phyloP scores from a whole-genome alignment of 2,329 filamentous ascomycete species.

The Fusarium tricinctum region DNA sequence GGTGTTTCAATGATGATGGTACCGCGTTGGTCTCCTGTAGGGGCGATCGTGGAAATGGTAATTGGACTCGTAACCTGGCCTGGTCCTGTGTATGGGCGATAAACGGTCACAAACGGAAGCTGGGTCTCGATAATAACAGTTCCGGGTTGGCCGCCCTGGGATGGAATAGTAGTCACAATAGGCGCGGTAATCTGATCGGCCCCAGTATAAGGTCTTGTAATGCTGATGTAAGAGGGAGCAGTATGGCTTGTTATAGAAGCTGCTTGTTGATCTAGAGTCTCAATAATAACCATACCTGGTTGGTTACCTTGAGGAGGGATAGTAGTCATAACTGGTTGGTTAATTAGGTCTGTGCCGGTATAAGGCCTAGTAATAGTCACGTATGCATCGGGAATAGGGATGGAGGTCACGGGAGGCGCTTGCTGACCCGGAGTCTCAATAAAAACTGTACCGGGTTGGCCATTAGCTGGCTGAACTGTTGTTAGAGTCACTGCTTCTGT shows the following conservation, averaged over 20 bases:
- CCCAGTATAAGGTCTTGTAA: conserved; percentile 18
- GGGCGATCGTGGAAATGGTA: conserved; percentile 30
- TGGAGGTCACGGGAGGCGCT: conserved; percentile 24
- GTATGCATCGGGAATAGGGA: conserved; percentile 17
- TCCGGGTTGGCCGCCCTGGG: conserved; percentile 22
- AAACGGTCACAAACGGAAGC: conserved; percentile 19
- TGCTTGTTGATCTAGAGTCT: conserved; percentile 13
- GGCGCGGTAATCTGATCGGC: conserved; percentile 13
- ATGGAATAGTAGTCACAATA: conserved; percentile 17
- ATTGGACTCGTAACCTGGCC: conserved; percentile 23
- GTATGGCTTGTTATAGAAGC: not conserved
- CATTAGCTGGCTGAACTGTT: conserved; percentile 20
- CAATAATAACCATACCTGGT: conserved; percentile 29
- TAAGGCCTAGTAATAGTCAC: conserved; percentile 29
- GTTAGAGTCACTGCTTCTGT: conserved; percentile 29
- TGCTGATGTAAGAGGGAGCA: conserved; percentile 21
- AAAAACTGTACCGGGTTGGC: conserved; percentile 34
- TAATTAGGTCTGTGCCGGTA: conserved; percentile 23
- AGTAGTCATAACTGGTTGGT: conserved; percentile 15
- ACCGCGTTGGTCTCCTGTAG: conserved; percentile 20
- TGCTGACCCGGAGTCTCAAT: conserved; percentile 35
- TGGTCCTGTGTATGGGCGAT: conserved; percentile 16
- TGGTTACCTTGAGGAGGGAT: conserved; percentile 23
- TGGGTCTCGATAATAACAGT: conserved; percentile 33
- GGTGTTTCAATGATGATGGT: conserved; percentile 27